Evolutionary conservation across 208 protist species (phyloP).

Genomic region (Naegleria lovaniensis): DNA sequence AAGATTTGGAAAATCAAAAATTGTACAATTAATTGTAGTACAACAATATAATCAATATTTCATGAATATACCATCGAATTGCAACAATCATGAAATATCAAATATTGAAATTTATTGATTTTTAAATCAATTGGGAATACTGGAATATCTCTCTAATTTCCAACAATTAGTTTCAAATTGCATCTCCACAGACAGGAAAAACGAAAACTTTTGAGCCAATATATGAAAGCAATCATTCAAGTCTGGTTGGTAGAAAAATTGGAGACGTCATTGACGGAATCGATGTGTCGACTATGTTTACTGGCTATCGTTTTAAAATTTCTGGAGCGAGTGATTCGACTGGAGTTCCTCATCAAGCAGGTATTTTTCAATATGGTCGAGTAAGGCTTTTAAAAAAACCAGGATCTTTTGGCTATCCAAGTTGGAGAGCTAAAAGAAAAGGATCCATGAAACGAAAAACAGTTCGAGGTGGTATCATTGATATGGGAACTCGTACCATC

Average conservation of each 20-base stretch:
- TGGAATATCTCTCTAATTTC: no score
- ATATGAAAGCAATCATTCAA: neutral
- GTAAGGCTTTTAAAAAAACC: neutral
- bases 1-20: neutral
- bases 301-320: neutral
- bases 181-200: neutral
- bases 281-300: neutral
- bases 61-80: no score
- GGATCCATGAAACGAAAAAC: neutral
- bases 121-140: no score
- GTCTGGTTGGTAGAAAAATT: neutral
- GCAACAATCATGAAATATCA: no score
- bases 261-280: neutral
- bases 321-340: neutral
- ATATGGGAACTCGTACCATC: neutral
- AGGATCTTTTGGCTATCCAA: neutral
- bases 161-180: neutral
- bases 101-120: no score
- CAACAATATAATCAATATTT: no score
- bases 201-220: neutral
- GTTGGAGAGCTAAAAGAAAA: neutral
- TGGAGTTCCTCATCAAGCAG: neutral
- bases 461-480: neutral
- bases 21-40: neutral
- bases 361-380: neutral